A percentile compares a stretch with the other conserved stretches of the same genome.
These are phyloP conservation scores for Eutrema salsugineum DNA, from an alignment of 441 rosid genomes.

Conservation along the genomic window DNA sequence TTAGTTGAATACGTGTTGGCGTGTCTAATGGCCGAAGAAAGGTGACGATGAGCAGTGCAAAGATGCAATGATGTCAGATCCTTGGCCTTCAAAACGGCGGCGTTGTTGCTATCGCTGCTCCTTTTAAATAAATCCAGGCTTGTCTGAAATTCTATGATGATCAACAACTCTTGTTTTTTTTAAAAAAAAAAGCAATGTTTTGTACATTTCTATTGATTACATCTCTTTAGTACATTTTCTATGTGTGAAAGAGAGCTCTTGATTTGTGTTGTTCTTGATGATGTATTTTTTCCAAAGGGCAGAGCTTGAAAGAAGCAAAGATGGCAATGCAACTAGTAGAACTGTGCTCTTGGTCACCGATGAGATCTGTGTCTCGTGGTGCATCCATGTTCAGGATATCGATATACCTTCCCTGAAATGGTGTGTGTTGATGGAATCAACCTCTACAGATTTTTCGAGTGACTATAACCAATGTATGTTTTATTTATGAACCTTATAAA, in stretches of 20 bases:
- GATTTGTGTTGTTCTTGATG: not conserved
- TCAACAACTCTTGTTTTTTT: too few relatives aligned
- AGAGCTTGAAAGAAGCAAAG: conserved; percentile 72
- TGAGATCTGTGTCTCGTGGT: conserved; percentile 53
- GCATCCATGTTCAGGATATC: conserved; percentile 24
- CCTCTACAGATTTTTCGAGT: conserved; percentile 18
- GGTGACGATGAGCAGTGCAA: too few relatives aligned
- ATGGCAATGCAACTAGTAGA: conserved; percentile 45
- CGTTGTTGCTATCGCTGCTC: conserved; percentile 72
- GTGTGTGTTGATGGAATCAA: conserved; percentile 47
- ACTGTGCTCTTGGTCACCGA: conserved; percentile 66
- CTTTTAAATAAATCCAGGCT: conserved; percentile 45
- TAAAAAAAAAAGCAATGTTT: not conserved
- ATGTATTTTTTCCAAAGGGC: not conserved
- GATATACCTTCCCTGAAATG: conserved; percentile 58
- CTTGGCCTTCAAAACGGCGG: conserved; percentile 57
- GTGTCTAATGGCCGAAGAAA: too few relatives aligned
- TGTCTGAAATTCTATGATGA: not conserved
- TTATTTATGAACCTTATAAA: not conserved
- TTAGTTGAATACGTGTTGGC: too few relatives aligned
- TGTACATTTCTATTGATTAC: not conserved
- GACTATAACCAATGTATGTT: conserved; percentile 33
- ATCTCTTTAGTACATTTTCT: not conserved
- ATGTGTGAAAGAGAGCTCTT: not conserved
- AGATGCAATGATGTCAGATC: too few relatives aligned